phyloP scores from a whole-genome alignment of 305 asterid species.

The Solanum aculeatissimum region DNA sequence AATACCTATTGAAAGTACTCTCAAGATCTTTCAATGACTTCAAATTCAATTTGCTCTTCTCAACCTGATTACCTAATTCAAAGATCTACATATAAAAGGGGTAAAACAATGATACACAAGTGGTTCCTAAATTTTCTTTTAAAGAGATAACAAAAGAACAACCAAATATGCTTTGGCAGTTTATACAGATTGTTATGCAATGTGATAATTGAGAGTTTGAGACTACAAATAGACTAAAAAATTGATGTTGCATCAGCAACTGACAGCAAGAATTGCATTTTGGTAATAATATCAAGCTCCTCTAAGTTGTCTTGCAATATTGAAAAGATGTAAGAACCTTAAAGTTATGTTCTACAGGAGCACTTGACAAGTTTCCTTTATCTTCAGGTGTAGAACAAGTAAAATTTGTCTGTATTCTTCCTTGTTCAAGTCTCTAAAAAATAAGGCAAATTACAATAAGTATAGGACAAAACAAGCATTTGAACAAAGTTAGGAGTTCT shows the following conservation, averaged over 20 bases:
- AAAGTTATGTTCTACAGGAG: constrained; percentile 28
- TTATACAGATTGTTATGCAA: neutral
- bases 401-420: constrained; percentile 15
- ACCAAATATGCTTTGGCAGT: no score
- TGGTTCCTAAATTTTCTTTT: neutral
- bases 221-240: neutral
- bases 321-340: constrained; percentile 33
- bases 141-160: neutral
- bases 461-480: neutral
- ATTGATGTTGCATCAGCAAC: neutral
- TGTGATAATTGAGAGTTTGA: neutral
- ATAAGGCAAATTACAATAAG: constrained; percentile 1
- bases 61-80: constrained; percentile 61
- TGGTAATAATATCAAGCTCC: neutral
- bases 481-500: neutral
- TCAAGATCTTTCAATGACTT: constrained; percentile 72
- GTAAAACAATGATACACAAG: neutral
- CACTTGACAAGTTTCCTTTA: constrained; percentile 16
- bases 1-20: constrained; percentile 39
- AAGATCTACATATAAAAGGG: constrained; percentile 27
- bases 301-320: neutral
- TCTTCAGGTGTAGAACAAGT: constrained; percentile 20
- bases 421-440: constrained; percentile 30
- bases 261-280: neutral
- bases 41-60: constrained; percentile 48